Conservation (phyloP, 106 monocot genomes). For the Chionographis japonica region DNA sequence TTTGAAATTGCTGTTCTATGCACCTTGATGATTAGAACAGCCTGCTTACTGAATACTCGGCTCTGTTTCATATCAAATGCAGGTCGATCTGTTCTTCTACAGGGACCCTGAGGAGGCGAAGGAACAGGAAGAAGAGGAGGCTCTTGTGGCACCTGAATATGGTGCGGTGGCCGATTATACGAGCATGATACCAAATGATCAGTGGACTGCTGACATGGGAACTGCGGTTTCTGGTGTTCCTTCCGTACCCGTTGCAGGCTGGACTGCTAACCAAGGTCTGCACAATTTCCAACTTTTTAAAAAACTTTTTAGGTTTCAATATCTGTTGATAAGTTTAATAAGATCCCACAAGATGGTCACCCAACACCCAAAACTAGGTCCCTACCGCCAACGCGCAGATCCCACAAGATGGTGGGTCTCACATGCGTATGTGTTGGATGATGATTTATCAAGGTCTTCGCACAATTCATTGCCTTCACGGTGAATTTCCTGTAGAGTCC, state of each 20-base stretch:
- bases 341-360: background rate
- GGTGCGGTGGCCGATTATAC: slow-evolving; percentile 37
- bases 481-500: no score
- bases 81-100: slow-evolving; percentile 92
- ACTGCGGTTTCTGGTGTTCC: slow-evolving; percentile 13
- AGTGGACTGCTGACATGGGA: slow-evolving; percentile 28
- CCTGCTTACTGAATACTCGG: background rate
- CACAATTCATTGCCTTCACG: no score
- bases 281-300: background rate
- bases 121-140: slow-evolving; percentile 65
- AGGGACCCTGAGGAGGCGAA: slow-evolving; percentile 82
- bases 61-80: background rate
- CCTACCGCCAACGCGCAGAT: no score
- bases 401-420: no score
- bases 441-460: no score
- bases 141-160: slow-evolving; percentile 40
- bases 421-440: no score
- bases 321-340: background rate
- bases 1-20: background rate
- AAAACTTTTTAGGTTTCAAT: slow-evolving; percentile 3
- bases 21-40: background rate
- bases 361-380: no score
- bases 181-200: slow-evolving; percentile 14
- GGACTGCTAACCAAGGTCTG: slow-evolving; percentile 24
- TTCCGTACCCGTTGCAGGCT: slow-evolving; percentile 23